Base-by-base conservation (phyloP, 2,329 filamentous ascomycete species). In the Colletotrichum kahawae region DNA sequence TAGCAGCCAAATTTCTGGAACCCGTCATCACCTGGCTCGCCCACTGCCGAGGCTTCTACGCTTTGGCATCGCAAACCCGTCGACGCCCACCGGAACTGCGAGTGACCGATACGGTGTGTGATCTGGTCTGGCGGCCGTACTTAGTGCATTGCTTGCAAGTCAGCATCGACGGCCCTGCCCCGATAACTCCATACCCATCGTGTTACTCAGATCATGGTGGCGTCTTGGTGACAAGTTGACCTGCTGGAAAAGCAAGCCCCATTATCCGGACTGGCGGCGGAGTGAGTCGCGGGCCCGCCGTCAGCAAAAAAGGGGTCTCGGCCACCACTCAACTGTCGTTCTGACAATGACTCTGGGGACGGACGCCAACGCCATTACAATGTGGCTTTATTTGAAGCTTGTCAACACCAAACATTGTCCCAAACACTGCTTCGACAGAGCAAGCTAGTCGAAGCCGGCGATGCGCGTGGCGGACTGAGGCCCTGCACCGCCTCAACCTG, bases 401-500 rank as follows among this genome's bases (percentile, higher is more conserved):
- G 36, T 57, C 48, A 34, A 57, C n/a, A 74, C 59, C 67, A 64
- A 70, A 60, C 38, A 31, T 54, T 31, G 16, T 43, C 43, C 33
- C 48, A 64, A 70, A 64, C 24, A 33, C 60, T 51, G 24, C 54
- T 10, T 24, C 21, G 51, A 31, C 13, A 63, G 54, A 67, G 34
- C 60, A 59, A 66, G 56, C 60, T 56, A 51, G 29, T n/a, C 59
- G 33, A 56, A 34, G 59, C 65, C 59, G 38, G 18, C 67, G 59
- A 43, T 29, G 71, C 48, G 34, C 59, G 59, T 70, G 36, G 67
- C 67, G 67, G n/a, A 65, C 59, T 48, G 59, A 65, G 56, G 57
- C 43, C 43, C 63, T 72, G 73, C 70, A 68, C 69, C 34, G 70
- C 70, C 69, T 34, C 63, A 51, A 34, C 54, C 70, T 75, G 70